phyloP scores from a whole-genome alignment of 768 basidiomycete species.

The Dacryopinax primogenitus region DNA sequence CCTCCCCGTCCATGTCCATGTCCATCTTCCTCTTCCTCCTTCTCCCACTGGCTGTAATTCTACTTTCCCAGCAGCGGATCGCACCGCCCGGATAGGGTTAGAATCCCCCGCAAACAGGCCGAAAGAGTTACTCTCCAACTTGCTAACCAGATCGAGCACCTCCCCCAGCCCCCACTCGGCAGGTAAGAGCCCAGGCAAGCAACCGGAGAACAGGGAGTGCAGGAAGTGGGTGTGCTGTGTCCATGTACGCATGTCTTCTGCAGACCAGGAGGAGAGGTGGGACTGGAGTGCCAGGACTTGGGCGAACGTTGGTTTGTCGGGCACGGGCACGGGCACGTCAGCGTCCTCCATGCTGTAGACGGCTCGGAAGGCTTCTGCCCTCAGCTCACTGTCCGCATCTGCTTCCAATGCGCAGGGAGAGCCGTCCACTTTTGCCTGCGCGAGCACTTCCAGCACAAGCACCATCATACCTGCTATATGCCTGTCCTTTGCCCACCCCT shows the following conservation, averaged over 20 bases:
- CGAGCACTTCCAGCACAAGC: conserved; percentile 2
- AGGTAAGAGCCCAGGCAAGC: not conserved
- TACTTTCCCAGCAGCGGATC: not conserved
- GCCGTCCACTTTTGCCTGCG: not conserved
- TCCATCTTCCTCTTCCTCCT: not conserved
- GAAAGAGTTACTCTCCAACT: not conserved
- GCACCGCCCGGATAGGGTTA: not conserved
- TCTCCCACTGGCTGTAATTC: not conserved
- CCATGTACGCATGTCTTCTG: not conserved
- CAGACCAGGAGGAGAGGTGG: conserved; percentile 5
- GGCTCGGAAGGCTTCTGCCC: not conserved
- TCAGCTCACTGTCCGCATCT: not conserved
- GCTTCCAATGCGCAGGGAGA: not conserved
- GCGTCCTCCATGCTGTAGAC: not conserved
- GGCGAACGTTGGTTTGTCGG: not conserved
- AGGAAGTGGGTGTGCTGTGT: not conserved
- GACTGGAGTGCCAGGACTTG: not conserved
- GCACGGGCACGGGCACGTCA: not conserved
- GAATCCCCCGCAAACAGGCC: not conserved
- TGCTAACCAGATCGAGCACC: not conserved
- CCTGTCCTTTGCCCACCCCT: not conserved
- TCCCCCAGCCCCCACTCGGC: not conserved
- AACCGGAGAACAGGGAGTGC: not conserved
- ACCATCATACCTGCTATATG: not conserved
- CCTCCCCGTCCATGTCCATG: not conserved